A percentile compares a stretch with the other conserved stretches of the same genome.
Conservation (phyloP, 2,329 filamentous ascomycete genomes). For the Chrysoporthe puriensis region DNA sequence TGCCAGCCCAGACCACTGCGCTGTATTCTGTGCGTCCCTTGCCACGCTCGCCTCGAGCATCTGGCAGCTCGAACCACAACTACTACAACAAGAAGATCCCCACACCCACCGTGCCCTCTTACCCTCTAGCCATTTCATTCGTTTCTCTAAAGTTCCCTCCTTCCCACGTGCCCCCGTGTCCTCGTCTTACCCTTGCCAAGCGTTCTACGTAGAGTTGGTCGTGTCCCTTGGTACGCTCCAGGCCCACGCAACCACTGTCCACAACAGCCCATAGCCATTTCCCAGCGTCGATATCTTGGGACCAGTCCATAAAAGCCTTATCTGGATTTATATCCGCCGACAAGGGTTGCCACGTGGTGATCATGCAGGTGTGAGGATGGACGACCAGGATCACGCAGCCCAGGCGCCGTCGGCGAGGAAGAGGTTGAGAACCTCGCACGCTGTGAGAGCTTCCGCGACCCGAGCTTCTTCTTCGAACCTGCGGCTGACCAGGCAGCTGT, state of each 20-base stretch:
- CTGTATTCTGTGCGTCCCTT: too few relatives aligned
- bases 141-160: background rate
- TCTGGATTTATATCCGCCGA: background rate
- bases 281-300: background rate
- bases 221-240: background rate
- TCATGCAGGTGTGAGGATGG: slow-evolving; percentile 21
- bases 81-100: background rate
- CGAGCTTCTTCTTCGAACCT: background rate
- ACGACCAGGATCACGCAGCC: slow-evolving; percentile 31
- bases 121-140: background rate
- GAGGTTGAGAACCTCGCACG: slow-evolving; percentile 47
- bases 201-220: background rate
- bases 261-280: background rate
- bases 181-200: background rate
- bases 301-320: background rate
- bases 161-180: background rate
- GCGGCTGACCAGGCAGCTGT: slow-evolving; percentile 20
- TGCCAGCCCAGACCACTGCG: too few relatives aligned
- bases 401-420: slow-evolving; percentile 41
- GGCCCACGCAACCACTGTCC: background rate
- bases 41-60: too few relatives aligned
- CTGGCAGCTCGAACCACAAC: background rate
- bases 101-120: background rate
- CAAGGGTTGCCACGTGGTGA: slow-evolving; percentile 14
- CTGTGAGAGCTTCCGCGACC: slow-evolving; percentile 36